phyloP scores from a whole-genome alignment of 768 basidiomycete species.

The Glaciozyma martinii region DNA sequence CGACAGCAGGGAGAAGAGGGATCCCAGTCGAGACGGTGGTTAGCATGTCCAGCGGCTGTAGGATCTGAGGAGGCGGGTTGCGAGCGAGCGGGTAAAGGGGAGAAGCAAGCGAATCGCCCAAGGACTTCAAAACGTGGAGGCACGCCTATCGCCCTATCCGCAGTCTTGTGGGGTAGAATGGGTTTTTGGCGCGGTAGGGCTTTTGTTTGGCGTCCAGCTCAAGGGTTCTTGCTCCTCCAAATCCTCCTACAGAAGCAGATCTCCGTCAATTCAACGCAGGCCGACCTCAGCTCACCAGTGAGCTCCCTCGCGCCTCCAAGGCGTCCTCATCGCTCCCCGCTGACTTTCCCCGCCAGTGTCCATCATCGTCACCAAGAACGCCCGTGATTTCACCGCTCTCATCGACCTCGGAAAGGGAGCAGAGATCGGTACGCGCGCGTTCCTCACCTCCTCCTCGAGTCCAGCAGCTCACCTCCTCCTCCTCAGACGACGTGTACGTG shows the following conservation, averaged over 20 bases:
- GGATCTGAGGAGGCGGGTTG: too few relatives aligned
- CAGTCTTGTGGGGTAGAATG: too few relatives aligned
- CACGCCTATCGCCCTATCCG: too few relatives aligned
- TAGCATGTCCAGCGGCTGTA: neutral
- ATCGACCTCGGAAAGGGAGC: neutral
- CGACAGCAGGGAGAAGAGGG: too few relatives aligned
- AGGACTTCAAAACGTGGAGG: too few relatives aligned
- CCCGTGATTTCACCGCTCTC: neutral
- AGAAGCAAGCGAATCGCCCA: neutral
- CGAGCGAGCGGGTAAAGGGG: neutral
- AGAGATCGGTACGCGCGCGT: conserved; percentile 1
- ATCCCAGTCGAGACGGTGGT: neutral
- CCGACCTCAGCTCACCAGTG: too few relatives aligned
- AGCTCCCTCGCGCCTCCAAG: too few relatives aligned
- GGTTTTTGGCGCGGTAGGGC: too few relatives aligned
- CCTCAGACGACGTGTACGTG: conserved; percentile 12
- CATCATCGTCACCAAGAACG: conserved; percentile 6
- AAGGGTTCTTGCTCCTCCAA: too few relatives aligned
- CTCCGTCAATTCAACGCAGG: too few relatives aligned
- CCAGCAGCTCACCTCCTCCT: neutral
- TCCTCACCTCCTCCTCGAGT: neutral
- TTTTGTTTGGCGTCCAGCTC: too few relatives aligned
- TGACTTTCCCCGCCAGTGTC: neutral
- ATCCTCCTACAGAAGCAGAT: too few relatives aligned
- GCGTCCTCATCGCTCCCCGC: neutral